phyloP scores from a whole-genome alignment of 1,284 basidiomycete species.

The Marasmius fiardii region DNA sequence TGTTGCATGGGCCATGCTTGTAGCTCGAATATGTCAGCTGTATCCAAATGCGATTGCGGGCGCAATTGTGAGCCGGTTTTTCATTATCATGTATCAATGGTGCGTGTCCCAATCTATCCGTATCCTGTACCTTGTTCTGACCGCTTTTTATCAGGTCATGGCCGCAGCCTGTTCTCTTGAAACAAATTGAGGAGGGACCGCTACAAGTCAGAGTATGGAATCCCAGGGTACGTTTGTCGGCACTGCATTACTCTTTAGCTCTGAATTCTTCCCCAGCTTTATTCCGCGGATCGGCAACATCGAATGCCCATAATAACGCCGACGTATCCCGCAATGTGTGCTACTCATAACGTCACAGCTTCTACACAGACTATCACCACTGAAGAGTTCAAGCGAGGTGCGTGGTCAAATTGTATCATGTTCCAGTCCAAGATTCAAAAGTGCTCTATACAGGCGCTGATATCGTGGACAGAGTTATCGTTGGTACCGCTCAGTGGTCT shows the following conservation, averaged over 20 bases:
- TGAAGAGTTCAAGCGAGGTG: slow-evolving; percentile 92
- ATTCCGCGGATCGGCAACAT: slow-evolving; percentile 90
- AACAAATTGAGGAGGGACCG: slow-evolving; percentile 95
- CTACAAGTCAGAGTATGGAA: slow-evolving; percentile 97
- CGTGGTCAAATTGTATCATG: slow-evolving; percentile 8
- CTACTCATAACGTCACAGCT: slow-evolving; percentile 95
- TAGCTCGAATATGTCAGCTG: slow-evolving; percentile 97
- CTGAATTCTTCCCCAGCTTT: slow-evolving; percentile 53
- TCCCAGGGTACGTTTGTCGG: slow-evolving; percentile 66
- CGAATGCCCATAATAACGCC: slow-evolving; percentile 99
- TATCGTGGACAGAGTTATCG: slow-evolving; percentile 90
- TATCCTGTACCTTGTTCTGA: neutral
- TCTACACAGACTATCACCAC: slow-evolving; percentile 98
- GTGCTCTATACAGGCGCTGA: slow-evolving; percentile 63
- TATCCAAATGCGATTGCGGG: slow-evolving; percentile 95
- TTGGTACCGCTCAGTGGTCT: slow-evolving; percentile 84
- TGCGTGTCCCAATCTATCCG: slow-evolving; percentile 30
- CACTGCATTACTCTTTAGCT: neutral
- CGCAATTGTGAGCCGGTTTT: slow-evolving; percentile 95
- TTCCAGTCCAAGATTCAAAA: slow-evolving; percentile 6
- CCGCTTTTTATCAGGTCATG: slow-evolving; percentile 64
- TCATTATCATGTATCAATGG: slow-evolving; percentile 98
- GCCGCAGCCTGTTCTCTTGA: slow-evolving; percentile 96
- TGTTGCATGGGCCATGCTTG: slow-evolving; percentile 98
- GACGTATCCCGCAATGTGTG: slow-evolving; percentile 99